Evolutionary conservation across 2,329 filamentous ascomycete genomes (phyloP), one percentile per base, ranked within the genome.

Genomic region (Ascochyta clinopodiicola): DNA sequence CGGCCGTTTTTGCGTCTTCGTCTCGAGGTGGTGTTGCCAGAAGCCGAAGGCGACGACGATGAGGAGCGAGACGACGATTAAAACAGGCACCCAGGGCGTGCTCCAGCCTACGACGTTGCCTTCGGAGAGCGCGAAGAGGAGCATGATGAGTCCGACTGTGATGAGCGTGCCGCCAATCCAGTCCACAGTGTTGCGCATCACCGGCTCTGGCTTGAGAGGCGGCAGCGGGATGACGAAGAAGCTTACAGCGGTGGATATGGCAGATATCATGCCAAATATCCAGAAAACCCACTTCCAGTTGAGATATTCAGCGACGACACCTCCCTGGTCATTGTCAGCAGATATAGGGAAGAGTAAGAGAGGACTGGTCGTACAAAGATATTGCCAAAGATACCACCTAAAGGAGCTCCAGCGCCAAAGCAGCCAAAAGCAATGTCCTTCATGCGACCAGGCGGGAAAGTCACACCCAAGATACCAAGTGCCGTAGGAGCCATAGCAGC

Each of bases 401-500:
- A 73, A 0, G 88, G 87, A 0, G 87, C 84, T 1, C 87, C 88
- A 1, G 86, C 86, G 17, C 84, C 70, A 37, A 62, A 68, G 22
- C 60, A 64, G 2, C 61, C 61, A 62, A 91, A 90, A 1, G 87
- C 87, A 67, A 89, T 88, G 63, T 88, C 90, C 74, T 89, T 90
- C 4, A 86, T 84, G 60, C 84, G 86, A 0, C 88, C 86, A 0
- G 87, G 86, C 1, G 84, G 83, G 50, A 90, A 90, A 0, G 86
- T 89, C 1, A 84, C 83, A 0, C 87, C 87, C 2, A 91, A 72
- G 35, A 90, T 90, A 0, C 88, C 88, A 66, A 91, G 85, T 0
- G 88, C 88, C 0, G 87, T 89, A 0, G 88, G 88, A 0, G 90
- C 86, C 66, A 88, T 90, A 15, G 87, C 86, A 1, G 88, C 88